Evolutionary conservation across 1,139 yeast species (phyloP).

Genomic region (Diutina ranongensis): DNA sequence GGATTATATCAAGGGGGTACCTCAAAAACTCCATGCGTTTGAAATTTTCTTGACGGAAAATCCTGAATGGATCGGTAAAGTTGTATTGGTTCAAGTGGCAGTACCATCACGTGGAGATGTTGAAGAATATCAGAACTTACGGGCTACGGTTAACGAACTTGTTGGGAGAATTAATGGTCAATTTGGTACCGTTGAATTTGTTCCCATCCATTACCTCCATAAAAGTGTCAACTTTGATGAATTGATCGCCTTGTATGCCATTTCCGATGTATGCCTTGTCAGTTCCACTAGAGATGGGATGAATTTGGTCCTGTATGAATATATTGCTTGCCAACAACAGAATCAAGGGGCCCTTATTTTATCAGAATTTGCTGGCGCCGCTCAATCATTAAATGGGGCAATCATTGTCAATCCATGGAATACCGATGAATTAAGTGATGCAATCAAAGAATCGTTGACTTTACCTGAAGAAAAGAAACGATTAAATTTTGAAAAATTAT

Average conservation of each 20-base stretch:
- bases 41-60: constrained; percentile 85
- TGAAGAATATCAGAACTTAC: constrained; percentile 88
- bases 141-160: constrained; percentile 90
- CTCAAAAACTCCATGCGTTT: constrained; percentile 91
- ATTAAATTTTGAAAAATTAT: constrained; percentile 71
- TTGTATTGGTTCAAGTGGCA: constrained; percentile 90
- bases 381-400: constrained; percentile 91
- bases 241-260: constrained; percentile 72
- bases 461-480: constrained; percentile 69
- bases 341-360: constrained; percentile 78
- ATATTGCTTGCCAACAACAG: constrained; percentile 88
- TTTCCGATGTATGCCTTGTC: constrained; percentile 85
- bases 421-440: constrained; percentile 81
- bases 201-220: constrained; percentile 95
- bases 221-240: constrained; percentile 86
- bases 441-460: constrained; percentile 80
- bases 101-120: constrained; percentile 98
- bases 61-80: constrained; percentile 98
- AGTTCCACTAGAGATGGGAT: constrained; percentile 96
- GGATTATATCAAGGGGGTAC: constrained; percentile 95
- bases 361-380: constrained; percentile 98
- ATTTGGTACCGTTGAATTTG: constrained; percentile 95
- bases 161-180: constrained; percentile 95
- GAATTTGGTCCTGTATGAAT: constrained; percentile 94
- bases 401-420: constrained; percentile 96